Evolutionary conservation across 148 eudicot genomes (phyloP).

Genomic region (Camellia lanceoleosa): DNA sequence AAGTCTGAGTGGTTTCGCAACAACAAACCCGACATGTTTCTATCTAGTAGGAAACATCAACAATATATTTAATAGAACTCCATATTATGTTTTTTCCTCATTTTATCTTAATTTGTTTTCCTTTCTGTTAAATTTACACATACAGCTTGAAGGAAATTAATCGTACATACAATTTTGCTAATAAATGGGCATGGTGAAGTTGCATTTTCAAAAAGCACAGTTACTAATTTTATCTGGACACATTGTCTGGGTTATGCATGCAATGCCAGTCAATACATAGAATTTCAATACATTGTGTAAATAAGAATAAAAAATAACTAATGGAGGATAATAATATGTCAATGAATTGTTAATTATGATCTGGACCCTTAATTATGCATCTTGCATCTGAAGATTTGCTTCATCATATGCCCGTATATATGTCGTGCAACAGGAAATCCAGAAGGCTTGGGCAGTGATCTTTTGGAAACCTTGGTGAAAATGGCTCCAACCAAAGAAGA

Average conservation of each 20-base stretch:
- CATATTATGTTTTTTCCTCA: background rate
- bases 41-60: conserved; percentile 2
- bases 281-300: background rate
- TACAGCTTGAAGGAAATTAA: background rate
- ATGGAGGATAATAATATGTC: background rate
- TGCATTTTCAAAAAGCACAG: background rate
- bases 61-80: background rate
- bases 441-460: conserved; percentile 78
- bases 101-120: too few species aligned
- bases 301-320: background rate
- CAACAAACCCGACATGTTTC: background rate
- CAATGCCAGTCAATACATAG: background rate
- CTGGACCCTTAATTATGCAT: background rate
- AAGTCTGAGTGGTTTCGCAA: background rate
- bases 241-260: background rate
- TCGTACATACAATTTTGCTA: background rate
- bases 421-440: conserved; percentile 60
- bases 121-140: background rate
- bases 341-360: background rate
- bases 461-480: conserved; percentile 86
- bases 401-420: background rate
- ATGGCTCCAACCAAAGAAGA: conserved; percentile 99
- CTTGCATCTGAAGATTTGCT: conserved; percentile 1
- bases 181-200: background rate
- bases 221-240: background rate